phyloP scores from a whole-genome alignment of 495 filamentous ascomycete species.

The Alectoria sarmentosa region DNA sequence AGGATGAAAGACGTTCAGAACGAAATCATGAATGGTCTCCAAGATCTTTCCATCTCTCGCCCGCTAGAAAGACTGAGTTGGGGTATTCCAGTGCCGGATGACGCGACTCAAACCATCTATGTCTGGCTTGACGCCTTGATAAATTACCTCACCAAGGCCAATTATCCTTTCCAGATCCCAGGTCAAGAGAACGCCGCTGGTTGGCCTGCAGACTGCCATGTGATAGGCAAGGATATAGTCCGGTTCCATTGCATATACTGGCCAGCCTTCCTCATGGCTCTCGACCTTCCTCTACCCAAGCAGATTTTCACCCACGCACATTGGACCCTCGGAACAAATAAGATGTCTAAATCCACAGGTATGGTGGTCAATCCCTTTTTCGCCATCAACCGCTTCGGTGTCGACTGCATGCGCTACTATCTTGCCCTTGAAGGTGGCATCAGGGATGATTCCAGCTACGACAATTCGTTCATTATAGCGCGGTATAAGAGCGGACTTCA shows the following conservation, averaged over 20 bases:
- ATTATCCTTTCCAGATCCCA: conserved; percentile 70
- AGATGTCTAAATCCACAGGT: conserved; percentile 94
- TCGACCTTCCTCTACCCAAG: conserved; percentile 75
- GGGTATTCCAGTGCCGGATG: conserved; percentile 86
- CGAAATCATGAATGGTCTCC: conserved; percentile 60
- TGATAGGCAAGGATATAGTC: conserved; percentile 93
- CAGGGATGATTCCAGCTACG: conserved; percentile 70
- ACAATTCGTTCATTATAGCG: conserved; percentile 64
- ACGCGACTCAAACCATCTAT: conserved; percentile 85
- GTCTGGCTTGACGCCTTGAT: conserved; percentile 96
- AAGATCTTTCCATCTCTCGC: conserved; percentile 84
- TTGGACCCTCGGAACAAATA: conserved; percentile 82
- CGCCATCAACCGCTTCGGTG: conserved; percentile 80
- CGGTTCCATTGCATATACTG: conserved; percentile 98
- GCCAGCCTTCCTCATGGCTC: conserved; percentile 90
- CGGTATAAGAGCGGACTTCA: conserved; percentile 75
- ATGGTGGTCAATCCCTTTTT: conserved; percentile 95
- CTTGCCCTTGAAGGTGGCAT: conserved; percentile 72
- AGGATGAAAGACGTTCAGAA: conserved; percentile 64
- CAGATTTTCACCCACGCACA: conserved; percentile 83
- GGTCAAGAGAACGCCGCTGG: conserved; percentile 51
- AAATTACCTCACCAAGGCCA: conserved; percentile 83
- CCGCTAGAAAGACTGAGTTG: conserved; percentile 71
- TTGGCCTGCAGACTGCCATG: conserved; percentile 89
- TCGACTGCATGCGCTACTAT: conserved; percentile 84